Base-by-base conservation (phyloP, 2,329 filamentous ascomycete genomes). In the Rhynchosporium secalis region DNA sequence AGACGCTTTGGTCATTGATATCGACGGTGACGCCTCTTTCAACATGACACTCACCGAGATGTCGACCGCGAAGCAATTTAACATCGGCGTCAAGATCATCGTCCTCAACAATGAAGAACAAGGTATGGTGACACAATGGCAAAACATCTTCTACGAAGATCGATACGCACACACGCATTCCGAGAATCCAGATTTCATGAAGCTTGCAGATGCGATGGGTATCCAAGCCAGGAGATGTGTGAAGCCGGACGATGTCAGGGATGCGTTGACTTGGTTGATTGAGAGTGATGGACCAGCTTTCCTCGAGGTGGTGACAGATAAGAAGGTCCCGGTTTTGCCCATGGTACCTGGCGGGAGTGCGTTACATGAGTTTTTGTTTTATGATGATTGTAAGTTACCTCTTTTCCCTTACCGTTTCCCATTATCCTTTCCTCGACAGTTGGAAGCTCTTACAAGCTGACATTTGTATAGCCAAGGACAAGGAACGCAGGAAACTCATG, bases 91-190 rank as follows among this genome's bases (percentile, higher is more conserved):
- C 77, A 98, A 98, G 84, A 84, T 98, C 64, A 92, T 98, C 70
- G 83, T 98, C 31, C 78, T 99, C 61, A 98, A 98, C 82, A 99
- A 96, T 77, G 92, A 96, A 77, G 92, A 98, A 78, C 94, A 97
- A 79, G 94, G 94, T 59, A 98, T 98, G 94, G 93, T 98, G 48
- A 97, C 93, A 1, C 94, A 97, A 79, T 98, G 94, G 94, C 94
- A 98, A 78, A 93, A 92, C 72, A 86, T 98, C 68, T 98, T 98
- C 80, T 98, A 96, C 80, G 90, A 96, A 76, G 92, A 97, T 74
- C 87, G 94, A 70, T 98, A 87, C 72, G 84, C 92, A 41, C 93
- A 96, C 76, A 97, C 94, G 0, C 94, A 98, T 76, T 93, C 96
- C 79, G 83, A 86, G 74, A 98, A 98, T 77, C 92, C 94, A n/a